Base-by-base conservation (phyloP, 306 rosid genomes). In the Cicer judaicum region DNA sequence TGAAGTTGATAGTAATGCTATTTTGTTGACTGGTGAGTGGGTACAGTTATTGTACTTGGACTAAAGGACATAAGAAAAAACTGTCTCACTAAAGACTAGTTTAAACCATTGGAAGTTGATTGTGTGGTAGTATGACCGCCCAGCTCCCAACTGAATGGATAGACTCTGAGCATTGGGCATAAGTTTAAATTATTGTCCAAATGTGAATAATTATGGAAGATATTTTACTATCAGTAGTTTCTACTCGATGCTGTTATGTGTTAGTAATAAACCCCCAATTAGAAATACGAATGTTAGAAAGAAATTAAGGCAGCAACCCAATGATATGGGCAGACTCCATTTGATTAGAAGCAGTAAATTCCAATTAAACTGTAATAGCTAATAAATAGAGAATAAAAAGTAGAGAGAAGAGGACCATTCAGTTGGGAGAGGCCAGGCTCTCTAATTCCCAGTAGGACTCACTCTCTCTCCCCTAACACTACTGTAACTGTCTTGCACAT, bases 11-110 rank as follows among this genome's bases (percentile, higher is more conserved):
- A n/a, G 75, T 56, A 73, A 16, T 55, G 16, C 41, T 54, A 47
- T 82, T 62, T 64, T 54, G 75, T 15, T 12, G 39, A 3, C 78
- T 57, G 41, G 40, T 55, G 78, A 63, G 64, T 75, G 42, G 49
- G 6, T 42, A 18, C 43, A 24, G 60, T 69, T 41, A 47, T 29
- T 67, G 57, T 59, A 48, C 55, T 21, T 21, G 67, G 52, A 56
- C 47, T 21, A 43, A 64, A 72, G 61, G 75, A 54, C 76, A 53
- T 46, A 59, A 15, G 7, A 7, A 71, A 29, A 44, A 42, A 36
- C 40, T 54, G 47, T 75, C 60, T 52, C 13, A 29, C 5, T 43
- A 2, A 72, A 7, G 16, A 13, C 66, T 60, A 66, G 69, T 76
- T 60, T 60, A 75, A 65, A 59, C 13, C 10, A 14, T 43, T 62